Percentiles rank a stretch among this genome's conserved stretches.
Evolutionary conservation across 345 rosid genomes (phyloP).

Genomic region (Murraya paniculata): DNA sequence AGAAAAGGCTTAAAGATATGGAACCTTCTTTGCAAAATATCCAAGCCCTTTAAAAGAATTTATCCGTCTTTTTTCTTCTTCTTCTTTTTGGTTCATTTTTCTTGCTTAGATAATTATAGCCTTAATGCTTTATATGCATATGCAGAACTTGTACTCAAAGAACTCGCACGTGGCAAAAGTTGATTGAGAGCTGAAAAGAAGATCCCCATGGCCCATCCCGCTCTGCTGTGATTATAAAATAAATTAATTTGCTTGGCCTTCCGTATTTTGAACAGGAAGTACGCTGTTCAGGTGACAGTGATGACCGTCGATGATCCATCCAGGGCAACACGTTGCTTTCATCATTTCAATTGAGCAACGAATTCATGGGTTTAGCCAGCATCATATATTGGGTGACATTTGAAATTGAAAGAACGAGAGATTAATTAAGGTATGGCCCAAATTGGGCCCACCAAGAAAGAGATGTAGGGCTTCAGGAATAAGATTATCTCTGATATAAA

Average conservation of each 20-base stretch:
- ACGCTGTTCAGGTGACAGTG: background rate
- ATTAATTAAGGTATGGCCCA: background rate
- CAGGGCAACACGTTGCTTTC: background rate
- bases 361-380: background rate
- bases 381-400: background rate
- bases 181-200: background rate
- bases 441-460: background rate
- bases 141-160: slow-evolving; percentile 6
- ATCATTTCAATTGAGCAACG: background rate
- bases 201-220: background rate
- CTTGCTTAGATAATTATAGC: background rate
- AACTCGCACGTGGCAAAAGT: background rate
- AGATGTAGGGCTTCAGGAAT: no score
- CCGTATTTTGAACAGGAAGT: background rate
- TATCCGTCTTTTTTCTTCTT: no score
- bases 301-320: background rate
- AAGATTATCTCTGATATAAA: no score
- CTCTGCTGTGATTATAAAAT: no score
- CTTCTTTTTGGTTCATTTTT: background rate
- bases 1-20: background rate
- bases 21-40: no score
- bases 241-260: background rate
- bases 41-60: no score
- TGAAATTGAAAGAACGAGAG: background rate
- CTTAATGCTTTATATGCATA: background rate